Percentiles rank a stretch among this genome's conserved stretches.
phyloP scores from a whole-genome alignment of 768 basidiomycete species.

The Boletus reticulatus region DNA sequence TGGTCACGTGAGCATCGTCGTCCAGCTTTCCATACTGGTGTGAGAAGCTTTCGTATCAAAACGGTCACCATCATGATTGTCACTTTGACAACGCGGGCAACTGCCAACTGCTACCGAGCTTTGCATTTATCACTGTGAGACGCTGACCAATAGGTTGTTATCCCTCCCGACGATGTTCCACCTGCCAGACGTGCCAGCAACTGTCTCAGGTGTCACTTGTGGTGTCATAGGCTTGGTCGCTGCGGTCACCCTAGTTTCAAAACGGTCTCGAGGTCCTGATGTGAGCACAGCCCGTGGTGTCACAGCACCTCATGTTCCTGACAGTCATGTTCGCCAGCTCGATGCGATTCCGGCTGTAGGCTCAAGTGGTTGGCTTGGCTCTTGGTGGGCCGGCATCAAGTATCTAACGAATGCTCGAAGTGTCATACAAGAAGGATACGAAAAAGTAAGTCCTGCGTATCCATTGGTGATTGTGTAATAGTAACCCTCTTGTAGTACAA shows the following conservation, averaged over 20 bases:
- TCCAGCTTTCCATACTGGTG: too few species aligned
- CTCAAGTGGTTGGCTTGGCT: conserved; percentile 2
- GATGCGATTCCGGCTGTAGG: conserved; percentile 1
- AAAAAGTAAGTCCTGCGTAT: conserved; percentile 16
- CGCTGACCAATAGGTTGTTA: too few species aligned
- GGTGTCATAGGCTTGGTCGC: background rate
- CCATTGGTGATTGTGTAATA: too few species aligned
- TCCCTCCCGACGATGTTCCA: background rate
- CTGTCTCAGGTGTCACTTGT: background rate
- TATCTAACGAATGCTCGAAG: conserved; percentile 12
- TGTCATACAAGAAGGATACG: conserved; percentile 32
- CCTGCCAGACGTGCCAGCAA: background rate
- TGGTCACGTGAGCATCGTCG: too few species aligned
- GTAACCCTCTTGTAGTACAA: background rate
- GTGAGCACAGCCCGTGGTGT: background rate
- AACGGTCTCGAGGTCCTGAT: background rate
- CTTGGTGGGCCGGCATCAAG: conserved; percentile 14
- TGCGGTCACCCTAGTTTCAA: background rate
- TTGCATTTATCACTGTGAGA: too few species aligned
- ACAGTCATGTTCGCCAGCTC: background rate
- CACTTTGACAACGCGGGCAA: conserved; percentile 4
- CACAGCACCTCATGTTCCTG: too few species aligned
- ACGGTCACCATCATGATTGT: background rate
- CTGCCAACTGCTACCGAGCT: too few species aligned
- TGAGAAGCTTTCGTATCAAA: too few species aligned